Evolutionary conservation across 352 stramenopile genomes (phyloP).

Genomic region (Phytophthora colocasiae): DNA sequence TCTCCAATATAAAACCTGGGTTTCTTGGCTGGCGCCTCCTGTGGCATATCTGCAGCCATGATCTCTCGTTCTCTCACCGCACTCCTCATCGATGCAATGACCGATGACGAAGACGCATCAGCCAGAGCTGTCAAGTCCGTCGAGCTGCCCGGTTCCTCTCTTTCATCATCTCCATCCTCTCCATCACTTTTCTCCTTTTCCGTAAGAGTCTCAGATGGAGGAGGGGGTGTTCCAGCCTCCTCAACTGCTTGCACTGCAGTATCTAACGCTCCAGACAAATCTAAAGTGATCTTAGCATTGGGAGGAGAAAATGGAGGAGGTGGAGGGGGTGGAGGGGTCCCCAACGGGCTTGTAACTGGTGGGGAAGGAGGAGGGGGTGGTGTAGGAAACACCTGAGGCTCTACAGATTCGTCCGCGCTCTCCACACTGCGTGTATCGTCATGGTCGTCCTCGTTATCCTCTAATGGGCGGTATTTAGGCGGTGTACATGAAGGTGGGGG

Average conservation of each 20-base stretch:
- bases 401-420: constrained; percentile 35
- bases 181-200: constrained; percentile 34
- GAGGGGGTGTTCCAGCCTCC: neutral
- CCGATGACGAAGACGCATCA: constrained; percentile 54
- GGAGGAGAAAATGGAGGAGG: constrained; percentile 70
- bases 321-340: constrained; percentile 39
- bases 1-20: constrained; percentile 84
- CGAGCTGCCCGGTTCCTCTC: constrained; percentile 14
- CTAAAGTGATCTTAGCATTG: constrained; percentile 45
- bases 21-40: constrained; percentile 48
- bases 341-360: constrained; percentile 34
- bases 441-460: constrained; percentile 66
- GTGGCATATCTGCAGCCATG: constrained; percentile 52
- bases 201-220: neutral
- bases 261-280: constrained; percentile 35
- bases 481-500: constrained; percentile 68
- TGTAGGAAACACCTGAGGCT: constrained; percentile 48
- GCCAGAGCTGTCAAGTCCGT: constrained; percentile 3
- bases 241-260: constrained; percentile 15
- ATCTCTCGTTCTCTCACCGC: constrained; percentile 81
- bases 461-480: constrained; percentile 70
- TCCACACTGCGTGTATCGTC: constrained; percentile 54
- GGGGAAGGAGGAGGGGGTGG: constrained; percentile 55
- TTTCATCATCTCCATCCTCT: constrained; percentile 42
- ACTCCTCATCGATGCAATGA: constrained; percentile 76